A percentile compares a stretch with the other conserved stretches of the same genome.
Evolutionary conservation across 2,329 filamentous ascomycete species (phyloP).

Genomic region (Ilyonectria mors-panacis): DNA sequence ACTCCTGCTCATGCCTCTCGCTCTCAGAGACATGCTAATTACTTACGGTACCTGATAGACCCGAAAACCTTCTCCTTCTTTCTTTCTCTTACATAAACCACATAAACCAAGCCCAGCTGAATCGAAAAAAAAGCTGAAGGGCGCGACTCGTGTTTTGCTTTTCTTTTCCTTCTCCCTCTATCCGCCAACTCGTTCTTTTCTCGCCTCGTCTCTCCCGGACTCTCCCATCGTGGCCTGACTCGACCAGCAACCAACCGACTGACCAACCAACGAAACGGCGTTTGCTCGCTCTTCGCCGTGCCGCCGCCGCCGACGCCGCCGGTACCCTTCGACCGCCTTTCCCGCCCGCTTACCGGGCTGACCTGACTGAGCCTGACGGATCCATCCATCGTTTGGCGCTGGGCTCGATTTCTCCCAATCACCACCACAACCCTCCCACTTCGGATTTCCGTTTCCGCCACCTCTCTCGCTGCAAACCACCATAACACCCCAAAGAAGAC

Average conservation of each 20-base stretch:
- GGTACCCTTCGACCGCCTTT: slow-evolving; percentile 48
- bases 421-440: neutral
- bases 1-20: neutral
- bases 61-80: neutral
- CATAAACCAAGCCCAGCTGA: slow-evolving; percentile 8
- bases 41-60: slow-evolving; percentile 1
- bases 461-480: neutral
- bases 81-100: slow-evolving; percentile 16
- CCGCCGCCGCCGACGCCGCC: slow-evolving; percentile 36
- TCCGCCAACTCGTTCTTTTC: neutral
- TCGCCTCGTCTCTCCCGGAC: neutral
- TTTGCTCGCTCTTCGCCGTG: slow-evolving; percentile 14
- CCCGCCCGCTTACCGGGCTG: slow-evolving; percentile 39
- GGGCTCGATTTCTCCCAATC: slow-evolving; percentile 15
- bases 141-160: neutral
- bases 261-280: slow-evolving; percentile 24
- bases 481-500: neutral
- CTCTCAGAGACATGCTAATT: neutral
- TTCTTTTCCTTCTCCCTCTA: neutral
- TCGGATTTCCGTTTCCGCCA: neutral
- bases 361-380: slow-evolving; percentile 44
- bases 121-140: neutral
- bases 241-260: slow-evolving; percentile 7
- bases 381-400: slow-evolving; percentile 23
- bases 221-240: slow-evolving; percentile 27